Percentiles rank a stretch among this genome's conserved stretches.
Evolutionary conservation across 148 eudicot genomes (phyloP).

Genomic region (Talinum fruticosum): DNA sequence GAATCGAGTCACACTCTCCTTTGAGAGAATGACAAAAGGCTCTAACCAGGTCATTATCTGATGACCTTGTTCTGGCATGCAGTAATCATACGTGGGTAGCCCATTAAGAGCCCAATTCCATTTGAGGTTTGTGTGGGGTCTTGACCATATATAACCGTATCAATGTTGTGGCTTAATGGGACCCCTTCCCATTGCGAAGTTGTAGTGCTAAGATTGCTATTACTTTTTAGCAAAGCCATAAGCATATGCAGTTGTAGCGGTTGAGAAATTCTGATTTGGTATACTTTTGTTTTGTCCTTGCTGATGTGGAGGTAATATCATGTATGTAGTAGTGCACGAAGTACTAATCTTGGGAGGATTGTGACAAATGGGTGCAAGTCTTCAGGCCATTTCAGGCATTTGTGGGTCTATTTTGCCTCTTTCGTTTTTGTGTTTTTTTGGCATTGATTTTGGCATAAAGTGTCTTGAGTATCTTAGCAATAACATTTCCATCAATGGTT

Average conservation of each 20-base stretch:
- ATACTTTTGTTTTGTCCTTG: neutral
- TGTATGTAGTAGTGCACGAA: neutral
- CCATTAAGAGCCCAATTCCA: no score
- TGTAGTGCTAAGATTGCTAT: neutral
- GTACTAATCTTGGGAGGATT: no score
- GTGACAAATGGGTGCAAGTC: neutral
- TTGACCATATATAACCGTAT: no score
- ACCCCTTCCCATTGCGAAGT: no score
- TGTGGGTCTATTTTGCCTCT: neutral
- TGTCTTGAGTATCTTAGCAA: neutral
- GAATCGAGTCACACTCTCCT: no score
- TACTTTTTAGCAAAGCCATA: neutral
- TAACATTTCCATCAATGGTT: neutral
- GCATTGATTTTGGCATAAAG: neutral
- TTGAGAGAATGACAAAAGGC: no score
- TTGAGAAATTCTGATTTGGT: neutral
- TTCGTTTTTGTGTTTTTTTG: neutral
- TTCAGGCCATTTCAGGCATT: slow-evolving; percentile 1
- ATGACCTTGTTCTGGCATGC: no score
- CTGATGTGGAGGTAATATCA: neutral
- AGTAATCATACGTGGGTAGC: no score
- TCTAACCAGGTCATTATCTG: no score
- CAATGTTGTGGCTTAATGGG: no score
- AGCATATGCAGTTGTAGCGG: neutral
- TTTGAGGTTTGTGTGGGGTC: no score